Evolutionary conservation across 176 grass and related monocot species (phyloP).

Genomic region (Musa itinerans): DNA sequence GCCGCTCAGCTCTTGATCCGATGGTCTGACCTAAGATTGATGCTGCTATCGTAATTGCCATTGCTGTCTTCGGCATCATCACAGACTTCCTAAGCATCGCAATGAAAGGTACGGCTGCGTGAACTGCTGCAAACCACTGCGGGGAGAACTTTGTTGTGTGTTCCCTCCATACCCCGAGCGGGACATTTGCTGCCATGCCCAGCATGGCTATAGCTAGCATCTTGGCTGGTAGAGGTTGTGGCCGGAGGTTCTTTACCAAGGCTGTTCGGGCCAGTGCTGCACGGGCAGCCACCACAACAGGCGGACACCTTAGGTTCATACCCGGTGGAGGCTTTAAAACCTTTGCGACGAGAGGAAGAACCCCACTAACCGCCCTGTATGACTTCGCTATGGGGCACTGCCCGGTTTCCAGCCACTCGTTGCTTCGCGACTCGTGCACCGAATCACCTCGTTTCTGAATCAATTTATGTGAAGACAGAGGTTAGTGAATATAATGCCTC

Average conservation of each 20-base stretch:
- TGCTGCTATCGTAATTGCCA: slow-evolving; percentile 50
- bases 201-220: slow-evolving; percentile 66
- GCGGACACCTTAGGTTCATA: slow-evolving; percentile 59
- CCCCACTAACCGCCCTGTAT: slow-evolving; percentile 23
- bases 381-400: slow-evolving; percentile 77
- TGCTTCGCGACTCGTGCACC: slow-evolving; percentile 53
- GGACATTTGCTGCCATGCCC: slow-evolving; percentile 69
- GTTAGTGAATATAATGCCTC: no score
- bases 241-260: no score
- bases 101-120: slow-evolving; percentile 73
- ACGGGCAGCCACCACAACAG: slow-evolving; percentile 53
- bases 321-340: slow-evolving; percentile 52
- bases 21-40: slow-evolving; percentile 61
- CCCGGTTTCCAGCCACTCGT: slow-evolving; percentile 68
- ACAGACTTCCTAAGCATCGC: slow-evolving; percentile 88
- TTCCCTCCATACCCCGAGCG: slow-evolving; percentile 80
- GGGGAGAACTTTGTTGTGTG: slow-evolving; percentile 66
- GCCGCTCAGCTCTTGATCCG: slow-evolving; percentile 76
- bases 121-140: slow-evolving; percentile 61
- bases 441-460: slow-evolving; percentile 47
- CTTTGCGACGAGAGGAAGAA: slow-evolving; percentile 69
- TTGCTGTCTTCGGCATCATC: slow-evolving; percentile 66
- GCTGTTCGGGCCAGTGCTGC: slow-evolving; percentile 44
- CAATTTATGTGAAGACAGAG: slow-evolving; percentile 4
- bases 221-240: slow-evolving; percentile 49